Base-by-base conservation (phyloP, 2,329 filamentous ascomycete species). In the Zalaria sp. region DNA sequence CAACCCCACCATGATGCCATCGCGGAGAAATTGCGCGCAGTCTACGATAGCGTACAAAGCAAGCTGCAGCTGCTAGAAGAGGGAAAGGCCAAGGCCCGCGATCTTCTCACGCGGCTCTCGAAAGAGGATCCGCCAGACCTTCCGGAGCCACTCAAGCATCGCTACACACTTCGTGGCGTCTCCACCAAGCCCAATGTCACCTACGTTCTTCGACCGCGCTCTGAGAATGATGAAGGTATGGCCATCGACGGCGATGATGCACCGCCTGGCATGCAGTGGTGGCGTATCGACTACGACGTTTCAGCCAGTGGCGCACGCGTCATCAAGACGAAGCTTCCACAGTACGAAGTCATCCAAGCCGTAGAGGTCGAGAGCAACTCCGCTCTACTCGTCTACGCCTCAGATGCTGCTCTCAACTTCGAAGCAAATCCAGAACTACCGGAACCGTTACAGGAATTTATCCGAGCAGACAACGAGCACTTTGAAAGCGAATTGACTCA, bases 321-420 rank as follows among this genome's bases (percentile, higher is more conserved):
- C 47, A 53, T 38, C 25, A 60, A 52, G 28, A 50, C 49, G 7
- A 49, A 51, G 38, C 45, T 43, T 28, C 46, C 62, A 3, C 68
- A 73, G 43, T 60, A 65, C 35, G 68, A 75, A 44, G 75, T 78
- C 6, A 63, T 79, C 5, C 56, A 54, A 25, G 57, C 40, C 58
- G 66, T 48, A 62, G 73, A 47, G 69, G 71, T 41, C 31, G 73
- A 78, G 48, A 65, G 66, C 40, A 63, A 58, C 28, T 66, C 63
- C 5, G 72, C 68, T 2, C 55, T 80, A 1, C 64, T 80, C 6
- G 68, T 80, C 3, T 80, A 79, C 52, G 75, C 74, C 18, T 75
- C 67, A 49, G 66, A 72, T 3, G 52, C 53, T 11, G 56, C 56
- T 25, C 43, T 50, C n/a, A 47, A 50, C 10, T 28, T 35, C 5